These are phyloP conservation scores for Vicia sativa DNA, from an alignment of 306 rosid species.

Conservation along the genomic window DNA sequence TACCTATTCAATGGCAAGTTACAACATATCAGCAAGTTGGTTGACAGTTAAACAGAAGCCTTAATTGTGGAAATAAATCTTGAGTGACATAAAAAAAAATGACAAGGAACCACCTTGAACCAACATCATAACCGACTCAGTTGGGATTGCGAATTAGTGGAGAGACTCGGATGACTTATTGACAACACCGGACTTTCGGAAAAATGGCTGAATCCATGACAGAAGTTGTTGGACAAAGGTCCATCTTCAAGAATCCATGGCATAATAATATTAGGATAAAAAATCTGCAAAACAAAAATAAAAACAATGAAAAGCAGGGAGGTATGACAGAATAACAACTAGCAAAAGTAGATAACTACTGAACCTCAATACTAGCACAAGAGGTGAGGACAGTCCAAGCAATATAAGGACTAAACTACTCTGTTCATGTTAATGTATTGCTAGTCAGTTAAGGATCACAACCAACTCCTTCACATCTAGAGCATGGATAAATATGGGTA, in stretches of 20 bases:
- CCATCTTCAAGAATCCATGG: constrained; percentile 37
- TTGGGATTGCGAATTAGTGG: constrained; percentile 43
- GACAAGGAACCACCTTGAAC: constrained; percentile 43
- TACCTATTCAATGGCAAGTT: constrained; percentile 38
- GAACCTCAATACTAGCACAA: not conserved
- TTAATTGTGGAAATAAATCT: constrained; percentile 42
- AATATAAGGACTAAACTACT: not conserved
- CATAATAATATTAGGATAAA: constrained; percentile 21
- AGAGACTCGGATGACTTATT: constrained; percentile 42
- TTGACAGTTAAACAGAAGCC: constrained; percentile 33
- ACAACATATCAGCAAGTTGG: constrained; percentile 38
- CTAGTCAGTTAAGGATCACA: not conserved
- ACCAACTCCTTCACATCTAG: not conserved
- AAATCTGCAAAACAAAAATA: constrained; percentile 43
- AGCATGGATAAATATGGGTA: not conserved
- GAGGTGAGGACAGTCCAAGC: not conserved
- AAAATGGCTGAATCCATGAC: constrained; percentile 42
- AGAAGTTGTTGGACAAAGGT: constrained; percentile 38
- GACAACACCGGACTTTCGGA: constrained; percentile 42
- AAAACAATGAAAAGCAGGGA: constrained; percentile 13
- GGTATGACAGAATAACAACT: not conserved
- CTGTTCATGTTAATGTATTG: not conserved
- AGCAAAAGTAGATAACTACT: constrained; percentile 12
- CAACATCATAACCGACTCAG: constrained; percentile 42
- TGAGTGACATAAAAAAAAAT: no score